Percentiles rank a stretch among this genome's conserved stretches.
phyloP scores from a whole-genome alignment of 2,329 filamentous ascomycete species.

The Neofusicoccum parvum region DNA sequence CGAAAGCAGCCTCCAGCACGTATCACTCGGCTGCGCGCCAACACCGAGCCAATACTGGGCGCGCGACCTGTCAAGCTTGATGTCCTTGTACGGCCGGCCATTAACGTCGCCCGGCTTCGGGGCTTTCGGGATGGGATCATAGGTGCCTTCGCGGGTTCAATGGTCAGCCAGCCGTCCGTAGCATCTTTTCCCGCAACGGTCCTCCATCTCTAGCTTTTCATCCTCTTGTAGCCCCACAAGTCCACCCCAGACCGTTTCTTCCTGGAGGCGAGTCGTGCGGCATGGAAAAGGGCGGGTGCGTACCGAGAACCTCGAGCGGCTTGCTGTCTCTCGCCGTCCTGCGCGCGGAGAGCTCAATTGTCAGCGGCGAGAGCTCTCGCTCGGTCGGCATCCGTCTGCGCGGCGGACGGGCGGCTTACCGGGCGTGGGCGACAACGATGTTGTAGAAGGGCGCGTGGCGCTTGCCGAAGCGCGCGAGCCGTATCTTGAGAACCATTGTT shows the following conservation, averaged over 20 bases:
- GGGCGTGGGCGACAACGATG: slow-evolving; percentile 91
- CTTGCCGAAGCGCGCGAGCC: slow-evolving; percentile 90
- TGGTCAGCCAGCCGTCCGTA: neutral
- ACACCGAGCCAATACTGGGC: slow-evolving; percentile 97
- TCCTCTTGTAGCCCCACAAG: neutral
- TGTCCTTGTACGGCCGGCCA: slow-evolving; percentile 79
- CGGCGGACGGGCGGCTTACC: slow-evolving; percentile 56
- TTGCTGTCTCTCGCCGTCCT: slow-evolving; percentile 85
- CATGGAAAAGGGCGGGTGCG: slow-evolving; percentile 58
- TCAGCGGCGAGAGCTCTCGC: neutral
- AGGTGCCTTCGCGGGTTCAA: slow-evolving; percentile 57
- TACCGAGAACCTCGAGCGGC: slow-evolving; percentile 86
- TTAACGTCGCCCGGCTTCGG: slow-evolving; percentile 52
- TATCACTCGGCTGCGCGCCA: slow-evolving; percentile 89
- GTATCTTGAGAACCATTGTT: slow-evolving; percentile 87
- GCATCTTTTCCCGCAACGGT: neutral
- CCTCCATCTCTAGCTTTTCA: too few species aligned
- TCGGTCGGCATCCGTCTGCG: too few species aligned
- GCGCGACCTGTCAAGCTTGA: slow-evolving; percentile 78
- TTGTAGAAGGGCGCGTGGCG: slow-evolving; percentile 93
- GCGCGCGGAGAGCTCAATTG: neutral
- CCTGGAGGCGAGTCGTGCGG: neutral
- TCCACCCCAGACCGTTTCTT: too few species aligned
- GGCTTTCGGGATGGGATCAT: slow-evolving; percentile 61
- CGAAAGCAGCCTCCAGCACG: slow-evolving; percentile 80